Conservation (phyloP, 129 eudicot genomes). For the Arctium lappa region DNA sequence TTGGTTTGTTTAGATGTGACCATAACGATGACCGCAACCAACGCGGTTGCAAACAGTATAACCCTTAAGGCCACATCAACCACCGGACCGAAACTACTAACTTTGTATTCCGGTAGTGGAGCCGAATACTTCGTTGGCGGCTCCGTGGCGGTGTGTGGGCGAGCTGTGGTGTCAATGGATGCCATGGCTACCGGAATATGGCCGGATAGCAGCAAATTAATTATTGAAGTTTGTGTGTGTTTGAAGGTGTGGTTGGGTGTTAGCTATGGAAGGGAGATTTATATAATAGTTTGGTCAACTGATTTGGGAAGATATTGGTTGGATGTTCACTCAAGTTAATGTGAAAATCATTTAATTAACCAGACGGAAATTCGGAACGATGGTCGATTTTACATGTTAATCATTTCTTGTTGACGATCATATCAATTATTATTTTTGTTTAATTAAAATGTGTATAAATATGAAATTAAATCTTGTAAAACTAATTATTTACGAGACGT, state of each 20-base stretch:
- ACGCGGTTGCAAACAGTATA: constrained; percentile 44
- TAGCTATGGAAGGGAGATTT: not conserved
- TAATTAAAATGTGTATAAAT: no score
- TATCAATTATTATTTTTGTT: no score
- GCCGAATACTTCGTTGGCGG: not conserved
- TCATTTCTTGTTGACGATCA: no score
- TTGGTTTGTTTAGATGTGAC: constrained; percentile 66
- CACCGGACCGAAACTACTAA: not conserved
- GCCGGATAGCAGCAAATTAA: not conserved
- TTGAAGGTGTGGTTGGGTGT: constrained; percentile 15
- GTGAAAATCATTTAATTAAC: not conserved
- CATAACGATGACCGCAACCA: constrained; percentile 64
- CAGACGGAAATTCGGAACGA: not conserved
- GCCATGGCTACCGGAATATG: constrained; percentile 21
- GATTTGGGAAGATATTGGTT: not conserved
- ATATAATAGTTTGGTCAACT: not conserved
- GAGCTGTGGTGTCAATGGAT: constrained; percentile 5
- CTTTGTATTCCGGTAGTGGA: constrained; percentile 13
- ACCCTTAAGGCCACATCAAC: constrained; percentile 57
- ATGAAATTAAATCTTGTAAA: no score
- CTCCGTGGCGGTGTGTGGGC: not conserved
- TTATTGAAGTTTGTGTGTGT: not conserved
- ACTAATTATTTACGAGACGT: no score
- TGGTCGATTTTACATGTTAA: not conserved
- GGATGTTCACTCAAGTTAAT: not conserved